phyloP scores from a whole-genome alignment of 345 rosid genomes.

The Eucalyptus pauciflora region DNA sequence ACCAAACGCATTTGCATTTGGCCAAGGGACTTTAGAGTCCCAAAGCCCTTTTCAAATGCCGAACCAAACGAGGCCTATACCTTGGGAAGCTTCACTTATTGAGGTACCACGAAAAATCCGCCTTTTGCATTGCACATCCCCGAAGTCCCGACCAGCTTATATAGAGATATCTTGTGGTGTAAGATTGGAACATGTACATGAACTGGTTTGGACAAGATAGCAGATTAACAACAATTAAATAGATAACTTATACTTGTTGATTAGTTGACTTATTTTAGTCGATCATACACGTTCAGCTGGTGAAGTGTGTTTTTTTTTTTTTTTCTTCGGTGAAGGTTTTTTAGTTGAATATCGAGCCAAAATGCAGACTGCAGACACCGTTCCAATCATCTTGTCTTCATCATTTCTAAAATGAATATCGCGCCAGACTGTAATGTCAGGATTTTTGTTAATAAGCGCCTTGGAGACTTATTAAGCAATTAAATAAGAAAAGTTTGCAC shows the following conservation, averaged over 20 bases:
- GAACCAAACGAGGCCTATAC: background rate
- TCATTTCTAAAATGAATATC: background rate
- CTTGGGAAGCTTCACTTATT: background rate
- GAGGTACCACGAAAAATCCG: background rate
- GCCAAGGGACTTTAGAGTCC: no score
- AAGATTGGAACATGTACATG: background rate
- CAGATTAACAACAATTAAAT: background rate
- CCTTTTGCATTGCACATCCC: background rate
- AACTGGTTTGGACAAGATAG: background rate
- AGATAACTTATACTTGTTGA: background rate
- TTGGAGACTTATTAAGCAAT: background rate
- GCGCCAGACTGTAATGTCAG: background rate
- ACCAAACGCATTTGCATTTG: no score
- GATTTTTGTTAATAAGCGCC: background rate
- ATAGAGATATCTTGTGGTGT: background rate
- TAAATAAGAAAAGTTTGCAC: background rate
- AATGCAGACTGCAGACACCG: background rate
- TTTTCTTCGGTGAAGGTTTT: background rate
- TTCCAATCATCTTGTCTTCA: background rate
- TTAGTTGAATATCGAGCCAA: background rate
- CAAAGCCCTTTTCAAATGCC: no score
- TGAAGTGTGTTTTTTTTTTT: no score
- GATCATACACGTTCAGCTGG: background rate
- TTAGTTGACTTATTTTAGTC: background rate
- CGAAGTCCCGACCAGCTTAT: background rate